These are phyloP conservation scores for Colletotrichum sp. DNA, from an alignment of 2,329 filamentous ascomycete genomes.

Conservation along the genomic window DNA sequence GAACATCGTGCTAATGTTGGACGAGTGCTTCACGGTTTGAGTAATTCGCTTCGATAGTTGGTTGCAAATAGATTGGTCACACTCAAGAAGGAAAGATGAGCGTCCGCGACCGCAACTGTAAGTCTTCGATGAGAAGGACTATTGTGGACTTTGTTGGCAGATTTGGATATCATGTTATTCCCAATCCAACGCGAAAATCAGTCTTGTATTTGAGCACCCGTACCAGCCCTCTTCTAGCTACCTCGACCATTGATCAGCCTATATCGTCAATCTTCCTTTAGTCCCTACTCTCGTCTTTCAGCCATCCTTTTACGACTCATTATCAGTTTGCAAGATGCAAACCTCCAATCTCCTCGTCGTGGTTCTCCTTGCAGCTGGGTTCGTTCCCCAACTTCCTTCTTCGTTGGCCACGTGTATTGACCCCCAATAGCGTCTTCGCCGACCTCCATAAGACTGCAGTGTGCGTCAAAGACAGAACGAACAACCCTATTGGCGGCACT, in stretches of 20 bases:
- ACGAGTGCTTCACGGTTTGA: background rate
- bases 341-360: background rate
- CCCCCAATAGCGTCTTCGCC: background rate
- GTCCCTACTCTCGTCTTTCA: background rate
- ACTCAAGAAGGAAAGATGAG: background rate
- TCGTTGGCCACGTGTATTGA: background rate
- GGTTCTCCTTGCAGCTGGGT: background rate
- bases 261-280: background rate
- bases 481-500: slow-evolving; percentile 2
- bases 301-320: background rate
- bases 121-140: too few relatives aligned
- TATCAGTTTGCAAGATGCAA: background rate
- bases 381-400: background rate
- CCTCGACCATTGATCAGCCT: too few relatives aligned
- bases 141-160: background rate
- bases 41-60: background rate
- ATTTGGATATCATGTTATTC: background rate
- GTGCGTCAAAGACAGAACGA: background rate
- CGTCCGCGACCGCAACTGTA: background rate
- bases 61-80: background rate
- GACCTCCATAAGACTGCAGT: background rate
- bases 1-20: background rate
- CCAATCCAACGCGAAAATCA: too few relatives aligned
- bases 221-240: background rate
- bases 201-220: background rate